Evolutionary conservation across 2,329 filamentous ascomycete genomes (phyloP).

Genomic region (Endocalyx cinctus): DNA sequence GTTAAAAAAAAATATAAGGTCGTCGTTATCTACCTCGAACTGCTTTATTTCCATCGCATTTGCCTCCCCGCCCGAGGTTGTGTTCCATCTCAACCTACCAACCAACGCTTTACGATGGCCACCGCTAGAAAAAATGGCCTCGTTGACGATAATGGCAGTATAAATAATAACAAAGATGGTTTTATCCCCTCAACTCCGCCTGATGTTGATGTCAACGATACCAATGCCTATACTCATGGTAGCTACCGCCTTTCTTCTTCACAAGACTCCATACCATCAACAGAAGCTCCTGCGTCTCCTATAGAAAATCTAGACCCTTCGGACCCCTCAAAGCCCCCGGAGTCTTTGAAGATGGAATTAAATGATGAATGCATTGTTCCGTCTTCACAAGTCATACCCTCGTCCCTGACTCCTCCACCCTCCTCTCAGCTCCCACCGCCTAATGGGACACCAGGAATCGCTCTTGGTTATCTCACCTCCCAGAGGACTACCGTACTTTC

Average conservation of each 20-base stretch:
- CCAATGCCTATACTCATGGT: conserved; percentile 2
- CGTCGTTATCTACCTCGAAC: no score
- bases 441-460: conserved; percentile 20
- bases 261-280: conserved; percentile 53
- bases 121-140: conserved; percentile 26
- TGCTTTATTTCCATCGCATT: no score
- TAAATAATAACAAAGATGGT: conserved; percentile 14
- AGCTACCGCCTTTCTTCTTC: conserved; percentile 33
- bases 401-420: conserved; percentile 54
- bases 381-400: conserved; percentile 48
- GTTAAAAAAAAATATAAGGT: no score
- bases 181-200: conserved; percentile 24
- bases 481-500: conserved; percentile 49
- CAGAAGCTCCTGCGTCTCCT: conserved; percentile 51
- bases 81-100: conserved; percentile 26
- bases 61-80: no score
- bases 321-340: conserved; percentile 45
- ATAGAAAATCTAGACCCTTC: conserved; percentile 44
- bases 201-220: conserved; percentile 7
- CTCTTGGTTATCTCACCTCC: conserved; percentile 31
- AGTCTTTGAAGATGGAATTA: conserved; percentile 46
- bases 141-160: no score
- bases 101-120: conserved; percentile 31
- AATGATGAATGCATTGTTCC: conserved; percentile 41
- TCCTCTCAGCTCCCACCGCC: conserved; percentile 44